phyloP scores from a whole-genome alignment of 2,329 filamentous ascomycete genomes.

The Alternaria sp. region DNA sequence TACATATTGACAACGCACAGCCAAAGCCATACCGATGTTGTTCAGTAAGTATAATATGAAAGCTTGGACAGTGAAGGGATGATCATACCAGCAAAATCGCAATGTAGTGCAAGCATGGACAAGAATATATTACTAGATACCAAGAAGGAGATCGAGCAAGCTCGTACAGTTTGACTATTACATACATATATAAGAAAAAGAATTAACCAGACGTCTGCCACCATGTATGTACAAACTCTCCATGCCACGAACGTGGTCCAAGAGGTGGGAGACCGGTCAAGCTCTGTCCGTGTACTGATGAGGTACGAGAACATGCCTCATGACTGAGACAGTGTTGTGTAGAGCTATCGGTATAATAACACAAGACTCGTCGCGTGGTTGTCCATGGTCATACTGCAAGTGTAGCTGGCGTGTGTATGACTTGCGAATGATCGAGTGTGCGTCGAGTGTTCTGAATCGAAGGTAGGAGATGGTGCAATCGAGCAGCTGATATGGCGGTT shows the following conservation, averaged over 20 bases:
- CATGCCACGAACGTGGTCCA: background rate
- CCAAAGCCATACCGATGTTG: background rate
- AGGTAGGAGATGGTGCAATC: background rate
- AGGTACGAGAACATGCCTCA: background rate
- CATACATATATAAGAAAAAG: background rate
- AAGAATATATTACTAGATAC: background rate
- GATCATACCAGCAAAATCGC: background rate
- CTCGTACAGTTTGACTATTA: background rate
- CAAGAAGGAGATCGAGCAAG: background rate
- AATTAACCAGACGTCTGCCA: conserved; percentile 12
- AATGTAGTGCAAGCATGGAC: background rate
- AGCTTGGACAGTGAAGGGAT: background rate
- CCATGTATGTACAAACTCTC: conserved; percentile 1
- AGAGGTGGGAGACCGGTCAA: conserved; percentile 4
- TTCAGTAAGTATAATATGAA: background rate
- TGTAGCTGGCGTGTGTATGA: background rate
- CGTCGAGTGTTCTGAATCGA: conserved; percentile 3
- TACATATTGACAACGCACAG: background rate
- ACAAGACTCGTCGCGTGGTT: conserved; percentile 1
- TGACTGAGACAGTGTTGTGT: background rate
- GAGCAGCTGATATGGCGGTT: background rate
- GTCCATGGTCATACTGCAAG: background rate
- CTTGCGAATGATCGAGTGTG: background rate
- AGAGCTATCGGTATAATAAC: conserved; percentile 9
- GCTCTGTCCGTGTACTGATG: conserved; percentile 5